Base-by-base conservation (phyloP, 73 alveolate species). In the Paraurostyla sp. region DNA sequence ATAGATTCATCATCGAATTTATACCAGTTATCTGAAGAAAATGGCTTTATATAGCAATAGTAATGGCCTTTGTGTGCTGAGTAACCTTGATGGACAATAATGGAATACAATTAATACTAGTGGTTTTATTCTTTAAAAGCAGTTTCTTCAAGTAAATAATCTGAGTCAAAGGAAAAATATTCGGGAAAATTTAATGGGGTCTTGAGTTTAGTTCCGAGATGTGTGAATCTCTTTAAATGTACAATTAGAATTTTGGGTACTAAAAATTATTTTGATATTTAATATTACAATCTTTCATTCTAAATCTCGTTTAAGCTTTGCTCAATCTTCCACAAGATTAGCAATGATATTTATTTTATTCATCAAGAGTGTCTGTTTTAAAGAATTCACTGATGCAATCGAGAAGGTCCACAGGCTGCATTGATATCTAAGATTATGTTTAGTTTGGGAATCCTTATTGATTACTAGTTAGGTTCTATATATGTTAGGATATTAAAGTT, bases 161-260 rank as follows among this genome's bases (percentile, higher is more conserved):
- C 83, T 18, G 59, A 35, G 56, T 82, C 83, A 23, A 82, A 58
- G 49, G 48, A 6, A 30, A 82, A 41, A 35, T 18, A 18, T 48
- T 58, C 68, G n/a, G 91, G 84, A n/a, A 56, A 59, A 36, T 62
- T 33, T 33, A 82, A 29, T 9, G 85, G 85, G 48, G 71, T 68
- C 30, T 85, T 85, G 9, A 85, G 32, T 50, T 85, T 85, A 9
- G 92, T 49, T 25, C 82, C 85, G 13, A 85, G 76, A 13, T 68
- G 68, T 0, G 92, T 69, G 36, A 85, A 85, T 22, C 92, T 58
- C 45, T 85, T 85, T 33, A 85, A 52, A 50, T 85, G 92, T 16
- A 85, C 68, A 30, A 85, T 71, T 9, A 85, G 69, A 20, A 49
- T 48, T 27, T 52, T 43, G 0, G 92, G 92, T 33, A 80, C 87